Conservation (phyloP, 495 filamentous ascomycete species). For the Penicillium mononematosum region DNA sequence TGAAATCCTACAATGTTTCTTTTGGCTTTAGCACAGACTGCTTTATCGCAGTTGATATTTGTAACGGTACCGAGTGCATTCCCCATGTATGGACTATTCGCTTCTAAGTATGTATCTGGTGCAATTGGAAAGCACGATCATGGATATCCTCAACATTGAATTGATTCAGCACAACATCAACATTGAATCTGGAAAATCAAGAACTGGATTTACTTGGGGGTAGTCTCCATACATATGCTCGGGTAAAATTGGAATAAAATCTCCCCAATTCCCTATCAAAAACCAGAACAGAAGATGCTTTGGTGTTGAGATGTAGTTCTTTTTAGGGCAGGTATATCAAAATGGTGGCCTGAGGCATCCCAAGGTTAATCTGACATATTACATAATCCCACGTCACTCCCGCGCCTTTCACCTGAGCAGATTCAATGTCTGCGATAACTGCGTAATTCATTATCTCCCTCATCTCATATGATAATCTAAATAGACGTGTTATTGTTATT, state of each 20-base stretch:
- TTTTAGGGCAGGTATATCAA: not conserved
- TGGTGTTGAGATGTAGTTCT: no score
- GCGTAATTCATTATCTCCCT: not conserved
- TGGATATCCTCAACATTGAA: not conserved
- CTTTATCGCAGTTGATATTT: no score
- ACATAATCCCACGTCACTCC: slow-evolving; percentile 5
- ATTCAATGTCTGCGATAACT: not conserved
- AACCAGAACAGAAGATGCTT: no score
- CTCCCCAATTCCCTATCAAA: no score
- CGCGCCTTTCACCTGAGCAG: not conserved
- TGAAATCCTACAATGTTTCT: no score
- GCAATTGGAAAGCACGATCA: not conserved
- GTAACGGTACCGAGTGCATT: not conserved
- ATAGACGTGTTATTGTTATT: not conserved
- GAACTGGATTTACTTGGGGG: not conserved
- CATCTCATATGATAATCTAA: not conserved
- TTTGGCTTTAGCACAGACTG: no score
- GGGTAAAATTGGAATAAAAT: not conserved
- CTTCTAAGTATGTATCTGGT: not conserved
- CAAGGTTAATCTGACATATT: not conserved
- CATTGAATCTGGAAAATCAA: not conserved
- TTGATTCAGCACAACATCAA: not conserved
- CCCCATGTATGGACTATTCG: not conserved
- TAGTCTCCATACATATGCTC: no score
- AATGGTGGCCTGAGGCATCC: not conserved